Evolutionary conservation across 768 basidiomycete genomes (phyloP), one percentile per base, ranked within the genome.

Genomic region (Tulasnella sp.): DNA sequence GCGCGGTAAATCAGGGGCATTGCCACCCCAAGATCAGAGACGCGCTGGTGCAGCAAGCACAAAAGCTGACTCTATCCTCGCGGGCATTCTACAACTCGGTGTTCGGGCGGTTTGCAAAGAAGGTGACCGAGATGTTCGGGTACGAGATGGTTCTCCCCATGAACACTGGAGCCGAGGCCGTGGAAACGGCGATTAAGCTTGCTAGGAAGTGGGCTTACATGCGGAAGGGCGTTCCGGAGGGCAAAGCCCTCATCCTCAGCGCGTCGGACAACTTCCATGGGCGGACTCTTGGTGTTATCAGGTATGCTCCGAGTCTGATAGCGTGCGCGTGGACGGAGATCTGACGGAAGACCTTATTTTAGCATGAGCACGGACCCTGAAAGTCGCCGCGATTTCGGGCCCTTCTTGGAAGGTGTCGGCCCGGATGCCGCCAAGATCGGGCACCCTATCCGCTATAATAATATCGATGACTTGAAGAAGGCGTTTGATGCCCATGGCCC

Each of bases 161-260:
- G 96, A 99, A 99, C 88, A 99, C 97, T 0, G 97, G 97, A 71
- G 96, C 96, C 0, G 98, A 99, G 84, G 98, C 98, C 10, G 98
- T 99, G 77, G 98, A 99, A 87, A 98, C 97, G 0, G 91, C 92
- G n/a, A 85, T 99, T 84, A 99, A 99, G 88, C 89, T 99, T 24
- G 92, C 98, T 0, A 87, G 98, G 82, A 98, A 98, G 87, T 99
- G 98, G 98, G 97, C 93, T 2, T 98, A 99, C 86, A 89, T 89
- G 87, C 90, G 90, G 86, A 99, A 95, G 87, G 92, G 90, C 58
- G 92, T 95, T 42, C 87, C 90, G 74, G 91, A 92, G 78, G 95
- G 94, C 73, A 89, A 93, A 82, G 98, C 97, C 0, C 90, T 96
- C 83, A 89, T 99, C 12, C 87, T 99, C 68, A 93, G 92, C 80